Conservation (phyloP, 129 eudicot species). For the Apium graveolens region DNA sequence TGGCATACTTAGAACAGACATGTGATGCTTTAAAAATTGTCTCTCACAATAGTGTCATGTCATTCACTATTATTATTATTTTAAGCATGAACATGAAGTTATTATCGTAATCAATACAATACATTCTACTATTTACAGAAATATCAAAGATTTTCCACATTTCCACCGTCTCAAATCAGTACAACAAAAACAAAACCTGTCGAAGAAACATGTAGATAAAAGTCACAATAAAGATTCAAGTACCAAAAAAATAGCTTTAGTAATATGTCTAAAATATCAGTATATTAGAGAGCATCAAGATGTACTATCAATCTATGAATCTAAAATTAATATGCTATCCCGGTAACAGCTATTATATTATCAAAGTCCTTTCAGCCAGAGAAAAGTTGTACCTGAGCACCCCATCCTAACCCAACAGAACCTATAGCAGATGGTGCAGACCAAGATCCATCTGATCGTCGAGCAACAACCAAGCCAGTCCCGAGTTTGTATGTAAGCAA, state of each 20-base stretch:
- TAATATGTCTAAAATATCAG: neutral
- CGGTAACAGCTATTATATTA: slow-evolving; percentile 4
- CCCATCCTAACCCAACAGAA: slow-evolving; percentile 97
- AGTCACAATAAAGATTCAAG: neutral
- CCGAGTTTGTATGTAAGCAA: slow-evolving; percentile 80
- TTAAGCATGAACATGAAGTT: neutral
- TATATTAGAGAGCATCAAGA: neutral
- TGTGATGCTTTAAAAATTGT: neutral
- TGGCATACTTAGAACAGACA: neutral
- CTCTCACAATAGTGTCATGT: neutral
- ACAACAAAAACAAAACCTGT: neutral
- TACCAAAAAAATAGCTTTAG: neutral
- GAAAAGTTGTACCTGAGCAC: slow-evolving; percentile 70
- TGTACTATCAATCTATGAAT: neutral
- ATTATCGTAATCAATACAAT: neutral
- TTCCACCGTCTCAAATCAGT: neutral
- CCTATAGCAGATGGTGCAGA: slow-evolving; percentile 96
- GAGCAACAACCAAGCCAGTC: slow-evolving; percentile 89
- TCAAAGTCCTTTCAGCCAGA: neutral
- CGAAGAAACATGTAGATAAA: neutral
- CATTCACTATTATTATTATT: neutral
- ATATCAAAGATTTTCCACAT: neutral
- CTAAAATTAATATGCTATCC: neutral
- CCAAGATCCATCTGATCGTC: slow-evolving; percentile 91
- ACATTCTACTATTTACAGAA: neutral